A percentile compares a stretch with the other conserved stretches of the same genome.
These are phyloP conservation scores for Neoboletus subvelutipes DNA, from an alignment of 768 basidiomycete species.

Conservation along the genomic window DNA sequence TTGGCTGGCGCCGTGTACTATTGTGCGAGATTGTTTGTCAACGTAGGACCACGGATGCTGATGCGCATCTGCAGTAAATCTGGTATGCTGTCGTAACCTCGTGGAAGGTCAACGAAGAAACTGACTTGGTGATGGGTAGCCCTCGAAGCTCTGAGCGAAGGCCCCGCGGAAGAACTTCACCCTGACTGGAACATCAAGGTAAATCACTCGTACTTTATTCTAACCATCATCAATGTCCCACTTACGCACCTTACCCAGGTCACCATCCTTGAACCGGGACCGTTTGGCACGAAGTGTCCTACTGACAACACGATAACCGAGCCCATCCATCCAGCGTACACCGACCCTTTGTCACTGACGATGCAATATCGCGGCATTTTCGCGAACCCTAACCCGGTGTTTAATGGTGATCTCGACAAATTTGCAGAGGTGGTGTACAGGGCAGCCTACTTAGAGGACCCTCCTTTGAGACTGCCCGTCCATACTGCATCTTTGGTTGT, in stretches of 20 bases:
- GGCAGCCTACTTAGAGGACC: conserved; percentile 10
- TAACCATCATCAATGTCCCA: too few species aligned
- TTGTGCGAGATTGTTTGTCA: too few species aligned
- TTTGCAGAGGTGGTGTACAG: conserved; percentile 14
- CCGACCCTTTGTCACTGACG: neutral
- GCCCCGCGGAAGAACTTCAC: too few species aligned
- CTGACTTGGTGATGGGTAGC: too few species aligned
- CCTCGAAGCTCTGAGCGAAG: too few species aligned
- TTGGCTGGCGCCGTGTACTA: too few species aligned
- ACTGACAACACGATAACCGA: neutral
- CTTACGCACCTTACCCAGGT: neutral
- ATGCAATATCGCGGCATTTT: neutral
- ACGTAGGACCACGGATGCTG: too few species aligned
- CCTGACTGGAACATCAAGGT: too few species aligned
- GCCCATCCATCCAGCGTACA: neutral
- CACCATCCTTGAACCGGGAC: conserved; percentile 2
- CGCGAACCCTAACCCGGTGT: neutral
- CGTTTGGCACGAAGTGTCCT: neutral
- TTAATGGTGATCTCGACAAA: conserved; percentile 17
- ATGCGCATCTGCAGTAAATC: too few species aligned
- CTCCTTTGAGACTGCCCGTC: conserved; percentile 21
- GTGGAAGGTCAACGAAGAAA: too few species aligned
- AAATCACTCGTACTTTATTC: too few species aligned
- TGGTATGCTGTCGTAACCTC: too few species aligned
- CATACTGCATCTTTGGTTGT: neutral